phyloP scores from a whole-genome alignment of 805 yeast genomes.

The Ogataea saltuana region DNA sequence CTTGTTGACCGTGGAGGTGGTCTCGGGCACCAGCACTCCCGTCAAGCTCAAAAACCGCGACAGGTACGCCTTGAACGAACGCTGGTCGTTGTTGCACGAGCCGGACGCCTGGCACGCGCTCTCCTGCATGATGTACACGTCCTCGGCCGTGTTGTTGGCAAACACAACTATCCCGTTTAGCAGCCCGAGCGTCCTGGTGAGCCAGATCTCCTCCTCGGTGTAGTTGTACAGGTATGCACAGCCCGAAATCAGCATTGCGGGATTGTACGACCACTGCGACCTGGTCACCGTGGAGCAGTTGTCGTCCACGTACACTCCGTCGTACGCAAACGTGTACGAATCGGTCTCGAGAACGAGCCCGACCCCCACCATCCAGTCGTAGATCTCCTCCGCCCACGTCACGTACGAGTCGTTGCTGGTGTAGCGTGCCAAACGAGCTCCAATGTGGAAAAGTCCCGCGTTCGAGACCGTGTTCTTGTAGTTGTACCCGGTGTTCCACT shows the following conservation, averaged over 20 bases:
- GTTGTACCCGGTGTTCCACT: slow-evolving; percentile 92
- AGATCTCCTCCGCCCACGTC: slow-evolving; percentile 72
- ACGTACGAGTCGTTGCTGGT: slow-evolving; percentile 72
- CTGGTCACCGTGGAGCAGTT: slow-evolving; percentile 63
- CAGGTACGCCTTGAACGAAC: slow-evolving; percentile 88
- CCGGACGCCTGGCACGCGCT: slow-evolving; percentile 72
- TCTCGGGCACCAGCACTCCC: slow-evolving; percentile 65
- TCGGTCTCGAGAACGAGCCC: slow-evolving; percentile 35
- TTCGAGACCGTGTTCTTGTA: slow-evolving; percentile 92
- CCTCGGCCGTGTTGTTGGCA: slow-evolving; percentile 43
- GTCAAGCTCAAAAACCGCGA: slow-evolving; percentile 74
- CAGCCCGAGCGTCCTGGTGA: slow-evolving; percentile 54
- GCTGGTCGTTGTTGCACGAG: slow-evolving; percentile 81
- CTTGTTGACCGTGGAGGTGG: slow-evolving; percentile 39
- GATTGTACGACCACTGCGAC: slow-evolving; percentile 85
- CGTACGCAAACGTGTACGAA: slow-evolving; percentile 54
- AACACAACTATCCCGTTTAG: slow-evolving; percentile 57
- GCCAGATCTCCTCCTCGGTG: slow-evolving; percentile 70
- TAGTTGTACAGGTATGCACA: slow-evolving; percentile 76
- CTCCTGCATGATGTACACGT: slow-evolving; percentile 61
- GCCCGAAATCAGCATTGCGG: slow-evolving; percentile 77
- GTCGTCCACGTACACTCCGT: slow-evolving; percentile 59
- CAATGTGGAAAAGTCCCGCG: slow-evolving; percentile 84
- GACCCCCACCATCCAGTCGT: slow-evolving; percentile 68
- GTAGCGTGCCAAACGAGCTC: slow-evolving; percentile 83